A percentile compares a stretch with the other conserved stretches of the same genome.
Conservation (phyloP, 345 rosid species). For the Garcia nutans region DNA sequence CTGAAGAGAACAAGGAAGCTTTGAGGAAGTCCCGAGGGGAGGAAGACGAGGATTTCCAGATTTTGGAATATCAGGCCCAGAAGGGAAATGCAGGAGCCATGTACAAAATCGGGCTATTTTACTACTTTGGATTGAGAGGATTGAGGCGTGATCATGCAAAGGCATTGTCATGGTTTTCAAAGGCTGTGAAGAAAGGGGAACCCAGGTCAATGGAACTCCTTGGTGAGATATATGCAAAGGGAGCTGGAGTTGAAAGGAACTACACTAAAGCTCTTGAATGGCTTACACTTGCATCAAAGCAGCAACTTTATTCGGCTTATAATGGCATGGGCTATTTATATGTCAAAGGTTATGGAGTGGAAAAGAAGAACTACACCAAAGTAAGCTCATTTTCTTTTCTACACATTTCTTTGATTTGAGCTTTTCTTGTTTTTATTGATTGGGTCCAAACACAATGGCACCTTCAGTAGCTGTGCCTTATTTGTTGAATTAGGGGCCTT, state of each 20-base stretch:
- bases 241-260: constrained; percentile 97
- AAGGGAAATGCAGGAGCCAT: constrained; percentile 88
- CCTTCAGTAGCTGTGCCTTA: background rate
- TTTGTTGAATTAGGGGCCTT: background rate
- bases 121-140: constrained; percentile 96
- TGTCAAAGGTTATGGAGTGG: constrained; percentile 97
- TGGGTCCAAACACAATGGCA: background rate
- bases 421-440: background rate
- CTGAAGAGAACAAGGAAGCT: constrained; percentile 95
- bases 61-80: constrained; percentile 92
- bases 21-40: constrained; percentile 91
- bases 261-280: constrained; percentile 92
- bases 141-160: constrained; percentile 81
- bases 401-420: background rate
- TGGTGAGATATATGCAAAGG: constrained; percentile 96
- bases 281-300: constrained; percentile 82
- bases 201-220: constrained; percentile 94
- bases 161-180: constrained; percentile 85
- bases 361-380: constrained; percentile 85
- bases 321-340: constrained; percentile 95
- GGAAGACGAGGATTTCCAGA: constrained; percentile 97
- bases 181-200: constrained; percentile 91
- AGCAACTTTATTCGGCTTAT: constrained; percentile 79
- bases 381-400: constrained; percentile 37
- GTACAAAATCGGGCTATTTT: constrained; percentile 86